Conservation (phyloP, 2,329 filamentous ascomycete species). For the Talaromyces sp. region DNA sequence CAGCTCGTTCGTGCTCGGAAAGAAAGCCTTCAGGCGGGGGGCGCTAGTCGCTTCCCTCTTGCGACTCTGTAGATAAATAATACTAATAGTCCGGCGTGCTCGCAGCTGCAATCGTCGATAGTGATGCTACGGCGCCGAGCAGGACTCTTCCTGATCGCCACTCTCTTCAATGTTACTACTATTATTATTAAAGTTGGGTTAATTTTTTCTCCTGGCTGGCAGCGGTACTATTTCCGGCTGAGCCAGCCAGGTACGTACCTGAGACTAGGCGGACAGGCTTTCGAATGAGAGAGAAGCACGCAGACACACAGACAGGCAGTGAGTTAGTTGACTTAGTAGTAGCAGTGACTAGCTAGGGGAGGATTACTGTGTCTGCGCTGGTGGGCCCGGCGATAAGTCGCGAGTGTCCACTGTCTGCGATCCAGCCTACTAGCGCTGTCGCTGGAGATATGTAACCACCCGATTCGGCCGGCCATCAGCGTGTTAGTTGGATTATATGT, state of each 20-base stretch:
- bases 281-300: background rate
- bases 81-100: background rate
- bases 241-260: constrained; percentile 6
- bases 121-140: background rate
- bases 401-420: background rate
- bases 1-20: background rate
- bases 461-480: background rate
- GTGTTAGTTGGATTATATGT: background rate
- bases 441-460: background rate
- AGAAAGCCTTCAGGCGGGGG: background rate
- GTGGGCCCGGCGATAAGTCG: constrained; percentile 9
- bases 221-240: background rate
- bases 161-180: background rate
- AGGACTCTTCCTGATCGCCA: background rate
- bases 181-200: background rate
- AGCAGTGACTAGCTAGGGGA: background rate
- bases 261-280: background rate
- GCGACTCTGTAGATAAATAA: background rate
- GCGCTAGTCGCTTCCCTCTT: background rate
- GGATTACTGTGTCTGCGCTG: background rate
- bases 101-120: background rate
- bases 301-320: background rate
- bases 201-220: background rate
- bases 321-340: background rate
- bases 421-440: background rate